Percentiles rank a stretch among this genome's conserved stretches.
These are phyloP conservation scores for Blastobotrys raffinosifermentans DNA, from an alignment of 1,139 yeast species.

Conservation along the genomic window DNA sequence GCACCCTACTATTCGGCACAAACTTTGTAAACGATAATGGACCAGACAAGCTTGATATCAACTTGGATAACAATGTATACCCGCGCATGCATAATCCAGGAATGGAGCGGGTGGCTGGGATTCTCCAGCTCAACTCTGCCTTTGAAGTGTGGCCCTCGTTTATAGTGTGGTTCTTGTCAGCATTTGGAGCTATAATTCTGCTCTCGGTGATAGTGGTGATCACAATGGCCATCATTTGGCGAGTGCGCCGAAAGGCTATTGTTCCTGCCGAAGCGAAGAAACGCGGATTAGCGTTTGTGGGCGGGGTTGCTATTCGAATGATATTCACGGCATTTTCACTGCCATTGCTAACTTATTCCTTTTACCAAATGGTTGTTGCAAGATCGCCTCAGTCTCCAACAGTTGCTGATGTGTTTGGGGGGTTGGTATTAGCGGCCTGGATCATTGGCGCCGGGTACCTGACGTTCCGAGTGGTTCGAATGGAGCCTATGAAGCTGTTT, in stretches of 20 bases:
- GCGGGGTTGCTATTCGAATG: conserved; percentile 27
- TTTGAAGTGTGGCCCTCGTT: conserved; percentile 34
- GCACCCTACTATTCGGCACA: conserved; percentile 28
- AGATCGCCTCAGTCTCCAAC: conserved; percentile 15
- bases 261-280: conserved; percentile 12
- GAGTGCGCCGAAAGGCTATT: conserved; percentile 13
- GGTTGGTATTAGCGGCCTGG: conserved; percentile 26
- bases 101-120: conserved; percentile 25
- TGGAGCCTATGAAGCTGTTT: conserved; percentile 18
- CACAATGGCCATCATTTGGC: conserved; percentile 14
- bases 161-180: conserved; percentile 29
- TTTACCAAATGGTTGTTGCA: conserved; percentile 30
- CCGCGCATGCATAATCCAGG: conserved; percentile 23
- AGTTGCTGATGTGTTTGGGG: conserved; percentile 29
- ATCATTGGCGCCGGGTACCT: conserved; percentile 20
- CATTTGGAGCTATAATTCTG: conserved; percentile 15
- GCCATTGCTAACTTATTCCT: conserved; percentile 29
- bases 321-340: conserved; percentile 25
- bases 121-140: conserved; percentile 23
- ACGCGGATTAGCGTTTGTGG: conserved; percentile 17
- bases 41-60: conserved; percentile 9
- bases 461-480: conserved; percentile 16
- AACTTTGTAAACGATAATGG: conserved; percentile 18
- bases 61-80: conserved; percentile 24
- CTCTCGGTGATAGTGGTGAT: conserved; percentile 13